phyloP scores from a whole-genome alignment of 768 basidiomycete genomes.

The Termitomyces sp. region DNA sequence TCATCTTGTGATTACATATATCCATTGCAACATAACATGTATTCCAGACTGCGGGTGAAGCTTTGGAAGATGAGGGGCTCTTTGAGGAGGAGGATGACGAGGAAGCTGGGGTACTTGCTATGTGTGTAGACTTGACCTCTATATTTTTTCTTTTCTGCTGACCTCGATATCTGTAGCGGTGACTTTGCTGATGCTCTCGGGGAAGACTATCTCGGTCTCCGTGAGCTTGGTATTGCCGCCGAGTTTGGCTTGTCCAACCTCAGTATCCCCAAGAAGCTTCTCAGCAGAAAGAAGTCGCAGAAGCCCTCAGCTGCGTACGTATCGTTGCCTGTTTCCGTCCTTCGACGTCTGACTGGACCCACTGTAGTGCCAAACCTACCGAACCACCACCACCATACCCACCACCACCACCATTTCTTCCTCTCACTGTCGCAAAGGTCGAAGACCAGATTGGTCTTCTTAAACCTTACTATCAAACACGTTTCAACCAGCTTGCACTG shows the following conservation, averaged over 20 bases:
- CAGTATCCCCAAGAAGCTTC: slow-evolving; percentile 70
- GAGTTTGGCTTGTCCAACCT: slow-evolving; percentile 80
- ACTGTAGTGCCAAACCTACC: slow-evolving; percentile 49
- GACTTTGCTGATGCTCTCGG: slow-evolving; percentile 85
- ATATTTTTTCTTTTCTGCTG: background rate
- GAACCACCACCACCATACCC: slow-evolving; percentile 83
- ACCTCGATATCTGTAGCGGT: slow-evolving; percentile 42
- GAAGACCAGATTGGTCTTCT: slow-evolving; percentile 85
- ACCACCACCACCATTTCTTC: slow-evolving; percentile 76
- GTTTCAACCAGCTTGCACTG: slow-evolving; percentile 41
- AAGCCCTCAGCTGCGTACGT: slow-evolving; percentile 46
- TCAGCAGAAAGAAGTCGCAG: slow-evolving; percentile 56
- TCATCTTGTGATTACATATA: background rate
- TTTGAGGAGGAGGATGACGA: slow-evolving; percentile 52
- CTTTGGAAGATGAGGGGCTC: slow-evolving; percentile 56
- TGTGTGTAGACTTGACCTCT: slow-evolving; percentile 25
- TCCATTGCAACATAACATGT: background rate
- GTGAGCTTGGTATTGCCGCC: slow-evolving; percentile 81
- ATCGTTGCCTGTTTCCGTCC: background rate
- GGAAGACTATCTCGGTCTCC: slow-evolving; percentile 89
- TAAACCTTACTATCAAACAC: slow-evolving; percentile 62
- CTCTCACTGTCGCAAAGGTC: slow-evolving; percentile 57
- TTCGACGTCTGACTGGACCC: background rate
- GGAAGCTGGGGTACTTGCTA: slow-evolving; percentile 59
- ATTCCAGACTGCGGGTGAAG: slow-evolving; percentile 38